phyloP scores from a whole-genome alignment of 2,329 filamentous ascomycete species.

The Colletotrichum neosansevieriae region DNA sequence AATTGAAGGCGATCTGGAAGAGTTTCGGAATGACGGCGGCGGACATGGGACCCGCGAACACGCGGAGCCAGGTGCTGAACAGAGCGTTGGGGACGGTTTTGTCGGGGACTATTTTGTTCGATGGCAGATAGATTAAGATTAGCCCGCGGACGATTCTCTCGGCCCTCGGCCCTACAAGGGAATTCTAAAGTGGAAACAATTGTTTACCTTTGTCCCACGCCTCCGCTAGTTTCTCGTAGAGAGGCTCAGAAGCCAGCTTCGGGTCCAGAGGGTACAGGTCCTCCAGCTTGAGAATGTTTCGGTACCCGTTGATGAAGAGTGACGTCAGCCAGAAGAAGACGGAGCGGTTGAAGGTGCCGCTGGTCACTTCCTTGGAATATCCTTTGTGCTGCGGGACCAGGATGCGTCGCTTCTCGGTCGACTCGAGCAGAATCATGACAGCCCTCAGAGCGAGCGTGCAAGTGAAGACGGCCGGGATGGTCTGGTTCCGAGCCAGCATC shows the following conservation, averaged over 20 bases:
- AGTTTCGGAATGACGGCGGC: too few relatives aligned
- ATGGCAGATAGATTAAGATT: constrained; percentile 1
- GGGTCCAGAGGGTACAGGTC: constrained; percentile 46
- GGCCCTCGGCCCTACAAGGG: background rate
- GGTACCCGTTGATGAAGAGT: constrained; percentile 62
- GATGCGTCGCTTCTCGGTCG: constrained; percentile 49
- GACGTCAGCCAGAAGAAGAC: constrained; percentile 67
- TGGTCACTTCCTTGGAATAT: constrained; percentile 63
- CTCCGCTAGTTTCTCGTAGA: constrained; percentile 39
- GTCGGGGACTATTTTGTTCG: constrained; percentile 37
- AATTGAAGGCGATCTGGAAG: too few relatives aligned
- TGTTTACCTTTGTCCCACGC: constrained; percentile 42
- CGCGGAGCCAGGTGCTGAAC: constrained; percentile 16
- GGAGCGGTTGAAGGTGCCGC: constrained; percentile 59
- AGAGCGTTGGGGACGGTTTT: constrained; percentile 39
- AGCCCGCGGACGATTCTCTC: constrained; percentile 24
- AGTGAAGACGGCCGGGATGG: constrained; percentile 41
- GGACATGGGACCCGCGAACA: too few relatives aligned
- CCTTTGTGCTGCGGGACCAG: constrained; percentile 53
- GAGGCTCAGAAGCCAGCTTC: constrained; percentile 37
- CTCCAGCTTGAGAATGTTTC: constrained; percentile 54
- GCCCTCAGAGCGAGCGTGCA: constrained; percentile 35
- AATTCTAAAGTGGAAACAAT: background rate
- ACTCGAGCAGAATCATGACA: constrained; percentile 41
- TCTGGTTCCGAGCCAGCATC: constrained; percentile 28